phyloP scores from a whole-genome alignment of 805 yeast species.

The Hanseniaspora guilliermondii region DNA sequence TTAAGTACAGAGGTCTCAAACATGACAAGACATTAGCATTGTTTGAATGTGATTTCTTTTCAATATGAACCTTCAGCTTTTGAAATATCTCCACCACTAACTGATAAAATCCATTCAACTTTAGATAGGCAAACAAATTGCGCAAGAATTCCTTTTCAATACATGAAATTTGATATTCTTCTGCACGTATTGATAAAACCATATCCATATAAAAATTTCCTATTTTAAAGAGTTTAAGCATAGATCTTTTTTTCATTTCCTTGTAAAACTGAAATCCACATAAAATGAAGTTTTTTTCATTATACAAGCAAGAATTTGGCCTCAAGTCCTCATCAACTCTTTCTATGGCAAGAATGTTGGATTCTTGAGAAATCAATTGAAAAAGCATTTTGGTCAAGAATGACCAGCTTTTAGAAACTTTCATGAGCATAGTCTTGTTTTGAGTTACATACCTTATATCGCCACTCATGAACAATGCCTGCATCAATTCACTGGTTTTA shows the following conservation, averaged over 20 bases:
- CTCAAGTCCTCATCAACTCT: background rate
- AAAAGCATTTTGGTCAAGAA: conserved; percentile 20
- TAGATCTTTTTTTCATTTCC: conserved; percentile 27
- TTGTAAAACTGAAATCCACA: conserved; percentile 26
- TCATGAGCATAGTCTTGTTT: background rate
- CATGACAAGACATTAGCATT: background rate
- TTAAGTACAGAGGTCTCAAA: background rate
- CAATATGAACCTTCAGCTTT: background rate
- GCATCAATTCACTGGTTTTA: conserved; percentile 9
- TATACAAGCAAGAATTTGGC: conserved; percentile 19
- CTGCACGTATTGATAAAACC: conserved; percentile 21
- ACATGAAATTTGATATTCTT: background rate
- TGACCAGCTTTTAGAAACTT: conserved; percentile 17
- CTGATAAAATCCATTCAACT: conserved; percentile 22
- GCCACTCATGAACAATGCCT: conserved; percentile 1
- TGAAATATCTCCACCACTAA: conserved; percentile 13
- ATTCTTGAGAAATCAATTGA: conserved; percentile 8
- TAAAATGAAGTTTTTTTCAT: conserved; percentile 26
- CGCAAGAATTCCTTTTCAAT: conserved; percentile 22
- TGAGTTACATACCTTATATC: background rate
- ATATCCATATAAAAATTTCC: conserved; percentile 24
- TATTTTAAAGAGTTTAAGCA: conserved; percentile 25
- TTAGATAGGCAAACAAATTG: conserved; percentile 20
- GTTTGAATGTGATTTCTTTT: background rate
- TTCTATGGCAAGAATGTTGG: conserved; percentile 11